These are phyloP conservation scores for Gossypium thurberi DNA, from an alignment of 345 rosid genomes.

Conservation along the genomic window DNA sequence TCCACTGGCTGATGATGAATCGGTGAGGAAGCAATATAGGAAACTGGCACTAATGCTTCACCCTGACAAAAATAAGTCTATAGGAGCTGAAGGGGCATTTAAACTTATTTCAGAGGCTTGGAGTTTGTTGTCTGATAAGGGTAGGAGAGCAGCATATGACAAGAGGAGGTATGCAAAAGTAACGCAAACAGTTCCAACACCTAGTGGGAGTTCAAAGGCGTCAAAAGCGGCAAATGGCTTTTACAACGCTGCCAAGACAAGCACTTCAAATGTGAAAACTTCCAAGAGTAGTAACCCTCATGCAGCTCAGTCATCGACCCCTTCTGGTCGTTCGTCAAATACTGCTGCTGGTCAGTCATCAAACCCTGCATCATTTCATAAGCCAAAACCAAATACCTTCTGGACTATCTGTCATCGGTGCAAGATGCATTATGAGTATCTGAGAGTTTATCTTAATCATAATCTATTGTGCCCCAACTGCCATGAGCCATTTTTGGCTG, in stretches of 20 bases:
- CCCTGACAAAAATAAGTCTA: constrained; percentile 59
- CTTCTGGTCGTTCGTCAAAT: neutral
- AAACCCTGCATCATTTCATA: constrained; percentile 20
- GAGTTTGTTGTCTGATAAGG: constrained; percentile 67
- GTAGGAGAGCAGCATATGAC: constrained; percentile 51
- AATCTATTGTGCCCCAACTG: constrained; percentile 60
- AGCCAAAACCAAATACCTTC: constrained; percentile 39
- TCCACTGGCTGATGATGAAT: constrained; percentile 48
- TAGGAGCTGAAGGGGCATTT: constrained; percentile 72
- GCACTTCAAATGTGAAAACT: constrained; percentile 25
- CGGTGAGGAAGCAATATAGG: constrained; percentile 50
- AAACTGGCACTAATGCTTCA: constrained; percentile 62
- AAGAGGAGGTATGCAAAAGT: constrained; percentile 33
- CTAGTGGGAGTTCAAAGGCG: constrained; percentile 28
- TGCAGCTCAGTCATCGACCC: constrained; percentile 23
- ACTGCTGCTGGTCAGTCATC: neutral
- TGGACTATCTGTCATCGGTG: constrained; percentile 68
- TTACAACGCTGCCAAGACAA: constrained; percentile 33
- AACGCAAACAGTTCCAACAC: constrained; percentile 34
- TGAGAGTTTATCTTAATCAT: constrained; percentile 48
- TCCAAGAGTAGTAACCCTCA: constrained; percentile 29
- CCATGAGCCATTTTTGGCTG: constrained; percentile 46
- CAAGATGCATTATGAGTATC: constrained; percentile 57
- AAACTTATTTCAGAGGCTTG: constrained; percentile 55
- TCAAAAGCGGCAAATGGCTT: constrained; percentile 32